Conservation (phyloP, 352 stramenopile species). For the Globisporangium megalacanthum region DNA sequence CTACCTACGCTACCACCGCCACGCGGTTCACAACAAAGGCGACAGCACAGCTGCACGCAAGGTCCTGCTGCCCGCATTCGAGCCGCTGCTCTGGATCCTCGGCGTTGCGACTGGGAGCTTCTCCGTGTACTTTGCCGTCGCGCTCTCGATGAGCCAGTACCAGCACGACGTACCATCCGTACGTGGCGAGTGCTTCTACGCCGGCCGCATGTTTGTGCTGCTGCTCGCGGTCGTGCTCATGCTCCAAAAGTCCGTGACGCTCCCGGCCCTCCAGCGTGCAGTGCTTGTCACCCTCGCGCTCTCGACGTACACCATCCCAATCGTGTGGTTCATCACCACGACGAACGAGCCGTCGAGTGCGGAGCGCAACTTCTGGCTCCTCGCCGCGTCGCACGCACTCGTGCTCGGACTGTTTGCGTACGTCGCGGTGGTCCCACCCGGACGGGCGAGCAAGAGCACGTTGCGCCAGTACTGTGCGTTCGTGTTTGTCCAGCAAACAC, state of each 20-base stretch:
- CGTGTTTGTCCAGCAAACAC: neutral
- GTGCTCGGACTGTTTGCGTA: conserved; percentile 8
- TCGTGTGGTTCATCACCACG: conserved; percentile 10
- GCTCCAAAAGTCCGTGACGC: conserved; percentile 36
- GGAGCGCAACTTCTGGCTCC: conserved; percentile 9
- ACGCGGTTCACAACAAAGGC: conserved; percentile 35
- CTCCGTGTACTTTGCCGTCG: conserved; percentile 9
- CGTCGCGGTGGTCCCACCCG: conserved; percentile 2
- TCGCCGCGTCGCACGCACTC: conserved; percentile 6
- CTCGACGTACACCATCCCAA: conserved; percentile 22
- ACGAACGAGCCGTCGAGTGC: neutral
- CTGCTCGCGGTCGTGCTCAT: conserved; percentile 37
- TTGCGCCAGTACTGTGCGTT: conserved; percentile 27
- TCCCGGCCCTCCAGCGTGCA: conserved; percentile 25
- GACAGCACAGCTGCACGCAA: conserved; percentile 47
- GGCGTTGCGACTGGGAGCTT: conserved; percentile 10
- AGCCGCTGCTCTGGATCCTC: conserved; percentile 41
- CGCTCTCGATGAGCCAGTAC: conserved; percentile 11
- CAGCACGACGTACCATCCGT: conserved; percentile 3
- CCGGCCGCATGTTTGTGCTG: conserved; percentile 29
- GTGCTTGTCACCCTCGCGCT: conserved; percentile 28
- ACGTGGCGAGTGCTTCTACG: conserved; percentile 20
- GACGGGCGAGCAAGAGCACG: conserved; percentile 7
- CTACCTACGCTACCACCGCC: conserved; percentile 58
- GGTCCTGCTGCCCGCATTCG: conserved; percentile 37